phyloP scores from a whole-genome alignment of 2,329 filamentous ascomycete species.

The Colletotrichum cuscutae region DNA sequence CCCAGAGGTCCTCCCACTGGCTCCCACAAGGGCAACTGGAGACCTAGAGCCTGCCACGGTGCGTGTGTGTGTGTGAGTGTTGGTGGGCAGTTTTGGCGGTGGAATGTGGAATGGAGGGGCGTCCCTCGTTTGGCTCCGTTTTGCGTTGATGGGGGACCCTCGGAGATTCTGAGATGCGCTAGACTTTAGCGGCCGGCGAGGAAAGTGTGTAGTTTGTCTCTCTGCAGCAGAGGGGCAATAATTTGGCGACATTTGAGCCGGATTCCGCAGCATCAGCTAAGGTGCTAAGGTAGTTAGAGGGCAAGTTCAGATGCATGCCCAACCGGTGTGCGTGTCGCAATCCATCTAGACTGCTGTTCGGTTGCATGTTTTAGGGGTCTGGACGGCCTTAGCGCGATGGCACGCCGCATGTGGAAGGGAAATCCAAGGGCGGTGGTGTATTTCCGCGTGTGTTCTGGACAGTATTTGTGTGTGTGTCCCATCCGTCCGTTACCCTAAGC shows the following conservation, averaged over 20 bases:
- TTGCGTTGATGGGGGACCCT: slow-evolving; percentile 24
- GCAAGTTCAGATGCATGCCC: slow-evolving; percentile 20
- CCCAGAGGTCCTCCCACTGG: neutral
- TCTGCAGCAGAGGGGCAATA: slow-evolving; percentile 14
- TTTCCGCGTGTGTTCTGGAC: neutral
- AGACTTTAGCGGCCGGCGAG: slow-evolving; percentile 21
- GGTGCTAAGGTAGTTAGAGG: neutral
- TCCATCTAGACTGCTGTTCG: neutral
- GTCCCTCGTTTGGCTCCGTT: slow-evolving; percentile 19
- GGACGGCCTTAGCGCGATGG: slow-evolving; percentile 4
- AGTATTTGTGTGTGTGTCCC: neutral
- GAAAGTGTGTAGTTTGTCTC: slow-evolving; percentile 26
- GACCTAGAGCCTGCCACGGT: neutral
- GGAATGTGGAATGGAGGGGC: neutral
- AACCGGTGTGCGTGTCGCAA: neutral
- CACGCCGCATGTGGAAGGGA: slow-evolving; percentile 1
- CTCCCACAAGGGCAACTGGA: neutral
- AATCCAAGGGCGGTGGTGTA: neutral
- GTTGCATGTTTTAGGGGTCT: slow-evolving; percentile 17
- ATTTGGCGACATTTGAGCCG: slow-evolving; percentile 4
- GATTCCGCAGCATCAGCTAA: neutral
- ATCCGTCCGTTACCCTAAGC: no score
- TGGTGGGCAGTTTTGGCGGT: neutral
- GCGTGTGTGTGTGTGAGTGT: neutral
- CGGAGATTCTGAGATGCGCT: slow-evolving; percentile 29